Base-by-base conservation (phyloP, 495 filamentous ascomycete genomes). In the Xylaria sp. region DNA sequence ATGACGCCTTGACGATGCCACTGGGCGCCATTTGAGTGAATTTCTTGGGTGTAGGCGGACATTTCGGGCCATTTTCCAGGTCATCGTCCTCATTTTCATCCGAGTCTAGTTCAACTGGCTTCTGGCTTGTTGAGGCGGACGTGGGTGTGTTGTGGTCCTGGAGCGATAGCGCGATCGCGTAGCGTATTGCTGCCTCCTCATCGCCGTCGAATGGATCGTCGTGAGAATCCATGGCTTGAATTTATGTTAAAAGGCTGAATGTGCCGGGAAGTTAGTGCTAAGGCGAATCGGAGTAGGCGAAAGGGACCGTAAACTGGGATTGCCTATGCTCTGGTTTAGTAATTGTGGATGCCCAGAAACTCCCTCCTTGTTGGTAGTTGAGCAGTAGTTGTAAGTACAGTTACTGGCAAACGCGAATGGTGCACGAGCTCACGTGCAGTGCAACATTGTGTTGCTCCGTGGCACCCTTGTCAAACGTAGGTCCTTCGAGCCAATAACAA, bases 101-200 rank as follows among this genome's bases (percentile, higher is more conserved):
- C 0, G 71, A 73, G 41, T 71, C 72, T n/a, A 75, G 48, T n/a
- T 67, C 68, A 15, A 76, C 69, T 24, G 71, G 73, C 6, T 71
- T 72, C 64, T 73, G 61, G 33, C 12, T 17, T 19, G 55, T 62
- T 35, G 62, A 44, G 8, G 15, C 29, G 15, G 70, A 9, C 5
- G 4, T 19, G 8, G 63, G 26, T 11, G 68, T 58, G n/a, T 71
- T 33, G 19, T 43, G 68, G 24, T 82, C 81, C 63, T 82, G 74
- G 24, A 84, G 77, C 0, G 82, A 85, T 40, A 84, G 67, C 21
- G 80, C 83, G 40, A 85, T 82, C 21, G 83, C 83, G 21, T 82
- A 79, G 29, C 79, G 75, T 7, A 85, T 68, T n/a, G 80, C 82
- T 40, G 83, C 84, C 41, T 86, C 84, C 31, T 85, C 83, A 33